Percentiles rank a stretch among this genome's conserved stretches.
These are phyloP conservation scores for Herpotrichia juniperi DNA, from an alignment of 2,329 filamentous ascomycete species.

Conservation along the genomic window DNA sequence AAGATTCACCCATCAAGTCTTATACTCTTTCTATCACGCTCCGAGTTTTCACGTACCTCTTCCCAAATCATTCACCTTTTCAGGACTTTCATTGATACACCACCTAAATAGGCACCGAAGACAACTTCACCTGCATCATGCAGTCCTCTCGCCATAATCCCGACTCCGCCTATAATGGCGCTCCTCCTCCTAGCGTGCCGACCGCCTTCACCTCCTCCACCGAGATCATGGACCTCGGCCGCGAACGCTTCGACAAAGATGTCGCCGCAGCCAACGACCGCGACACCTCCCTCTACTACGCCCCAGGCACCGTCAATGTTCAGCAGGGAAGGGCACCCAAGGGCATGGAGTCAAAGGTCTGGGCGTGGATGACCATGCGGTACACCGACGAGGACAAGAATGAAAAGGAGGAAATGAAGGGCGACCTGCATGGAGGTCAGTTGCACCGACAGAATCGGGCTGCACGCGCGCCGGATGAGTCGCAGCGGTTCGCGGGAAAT, in stretches of 20 bases:
- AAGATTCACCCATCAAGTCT: too few relatives aligned
- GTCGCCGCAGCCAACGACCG: slow-evolving; percentile 35
- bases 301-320: slow-evolving; percentile 19
- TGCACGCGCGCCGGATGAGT: slow-evolving; percentile 12
- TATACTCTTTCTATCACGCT: too few relatives aligned
- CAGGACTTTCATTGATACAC: too few relatives aligned
- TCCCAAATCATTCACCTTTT: not conserved
- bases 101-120: too few relatives aligned
- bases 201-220: not conserved
- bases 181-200: not conserved
- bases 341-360: slow-evolving; percentile 33
- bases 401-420: slow-evolving; percentile 37
- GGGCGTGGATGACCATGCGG: slow-evolving; percentile 36
- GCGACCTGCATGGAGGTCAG: slow-evolving; percentile 41
- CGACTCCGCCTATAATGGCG: not conserved
- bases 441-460: slow-evolving; percentile 40
- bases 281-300: slow-evolving; percentile 26
- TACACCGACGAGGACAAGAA: slow-evolving; percentile 31
- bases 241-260: slow-evolving; percentile 35
- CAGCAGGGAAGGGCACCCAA: slow-evolving; percentile 28
- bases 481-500: not conserved
- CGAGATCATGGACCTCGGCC: slow-evolving; percentile 33
- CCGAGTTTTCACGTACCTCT: too few relatives aligned
- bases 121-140: too few relatives aligned
- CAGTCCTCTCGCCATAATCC: not conserved